phyloP scores from a whole-genome alignment of 106 monocot species.

The Iris macrosiphon region DNA sequence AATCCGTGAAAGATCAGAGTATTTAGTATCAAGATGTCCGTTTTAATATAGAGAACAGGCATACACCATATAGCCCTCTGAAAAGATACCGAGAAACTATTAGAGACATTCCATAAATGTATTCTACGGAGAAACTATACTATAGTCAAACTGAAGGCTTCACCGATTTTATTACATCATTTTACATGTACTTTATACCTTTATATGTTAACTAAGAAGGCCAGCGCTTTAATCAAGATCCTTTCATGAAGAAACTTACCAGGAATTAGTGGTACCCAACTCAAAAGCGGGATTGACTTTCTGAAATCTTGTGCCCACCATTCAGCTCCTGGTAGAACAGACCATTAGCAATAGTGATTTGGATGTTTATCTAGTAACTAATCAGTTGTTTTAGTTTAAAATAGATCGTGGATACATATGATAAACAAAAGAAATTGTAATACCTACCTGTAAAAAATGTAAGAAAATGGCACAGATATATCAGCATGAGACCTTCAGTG shows the following conservation, averaged over 20 bases:
- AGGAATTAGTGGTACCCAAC: constrained; percentile 52
- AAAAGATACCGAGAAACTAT: no score
- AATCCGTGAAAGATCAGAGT: no score
- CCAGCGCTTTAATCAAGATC: background rate
- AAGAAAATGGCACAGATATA: constrained; percentile 72
- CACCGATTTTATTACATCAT: no score
- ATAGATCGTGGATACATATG: background rate
- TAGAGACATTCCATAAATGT: no score
- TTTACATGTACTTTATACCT: no score
- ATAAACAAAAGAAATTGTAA: background rate
- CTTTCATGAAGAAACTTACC: constrained; percentile 29
- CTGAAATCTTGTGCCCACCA: constrained; percentile 97
- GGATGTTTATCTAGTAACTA: background rate
- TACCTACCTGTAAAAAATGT: constrained; percentile 81
- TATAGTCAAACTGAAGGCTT: no score
- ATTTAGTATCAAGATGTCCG: no score
- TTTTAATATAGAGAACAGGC: no score
- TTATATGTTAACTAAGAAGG: background rate
- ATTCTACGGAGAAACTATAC: no score
- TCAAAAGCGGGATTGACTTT: constrained; percentile 56
- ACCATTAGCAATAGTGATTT: constrained; percentile 6
- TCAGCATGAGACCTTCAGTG: constrained; percentile 97
- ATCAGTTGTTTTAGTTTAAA: background rate
- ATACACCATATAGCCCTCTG: no score
- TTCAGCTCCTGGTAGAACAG: constrained; percentile 66